Evolutionary conservation across 495 filamentous ascomycete genomes (phyloP), one percentile per base, ranked within the genome.

Genomic region (Cercophora scortea): DNA sequence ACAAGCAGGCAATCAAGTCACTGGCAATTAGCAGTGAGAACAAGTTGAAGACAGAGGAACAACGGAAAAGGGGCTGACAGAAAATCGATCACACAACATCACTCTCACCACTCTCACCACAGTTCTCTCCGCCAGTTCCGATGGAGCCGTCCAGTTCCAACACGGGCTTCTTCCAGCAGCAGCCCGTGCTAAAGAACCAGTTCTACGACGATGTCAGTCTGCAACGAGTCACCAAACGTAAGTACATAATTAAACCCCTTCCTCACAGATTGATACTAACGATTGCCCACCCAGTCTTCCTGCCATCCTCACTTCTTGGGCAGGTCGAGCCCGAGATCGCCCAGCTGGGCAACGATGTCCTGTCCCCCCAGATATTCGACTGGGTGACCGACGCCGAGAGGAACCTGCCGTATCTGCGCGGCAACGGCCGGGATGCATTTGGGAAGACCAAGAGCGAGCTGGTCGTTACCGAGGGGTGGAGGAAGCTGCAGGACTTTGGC

Each of bases 371-470:
- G 36, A 65, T 82, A 19, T 69, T 82, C 48, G 57, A 65, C 58
- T 77, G 67, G 67, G 58, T 82, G 17, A 72, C 75, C 8, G 79
- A 85, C 61, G 78, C 82, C 36, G 84, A 87, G 65, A 60, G 53
- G 32, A 78, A 83, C 61, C 69, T 69, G 10, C 84, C 84, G 1
- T 75, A 74, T 40, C 57, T 86, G 41, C 65, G 67, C 45, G 71
- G 74, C 39, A 63, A 56, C 45, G 74, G 71, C 39, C 60, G 71
- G 6, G 67, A 77, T 58, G 70, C 73, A 25, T 84, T 79, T 62
- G 79, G 77, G 35, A 66, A 64, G 52, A 71, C 67, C 32, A 66
- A 54, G 6, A 70, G 69, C 43, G 71, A 71, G 38, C 67, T 85
- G 8, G 66, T 80, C 34, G 77, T 77, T 8, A 70, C 67, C 38